Conservation (phyloP, 1,284 basidiomycete species). For the Apiotrichum veenhuisii region DNA sequence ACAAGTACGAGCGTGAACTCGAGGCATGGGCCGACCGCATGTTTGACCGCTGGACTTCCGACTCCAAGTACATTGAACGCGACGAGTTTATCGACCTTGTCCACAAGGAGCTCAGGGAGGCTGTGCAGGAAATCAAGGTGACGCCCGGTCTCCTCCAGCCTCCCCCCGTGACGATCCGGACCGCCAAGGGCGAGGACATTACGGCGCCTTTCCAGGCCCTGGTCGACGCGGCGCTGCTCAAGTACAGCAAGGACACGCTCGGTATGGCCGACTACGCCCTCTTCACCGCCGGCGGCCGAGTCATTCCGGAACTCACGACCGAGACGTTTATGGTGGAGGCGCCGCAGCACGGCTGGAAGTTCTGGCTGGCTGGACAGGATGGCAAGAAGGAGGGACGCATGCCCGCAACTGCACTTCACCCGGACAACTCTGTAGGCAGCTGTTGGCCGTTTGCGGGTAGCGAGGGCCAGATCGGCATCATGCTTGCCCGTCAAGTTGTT, state of each 20-base stretch:
- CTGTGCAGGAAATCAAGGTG: conserved; percentile 31
- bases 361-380: conserved; percentile 12
- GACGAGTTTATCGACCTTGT: conserved; percentile 35
- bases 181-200: conserved; percentile 70
- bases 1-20: conserved; percentile 45
- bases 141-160: not conserved
- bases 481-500: conserved; percentile 64
- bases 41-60: conserved; percentile 37
- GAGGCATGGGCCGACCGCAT: conserved; percentile 41
- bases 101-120: conserved; percentile 14
- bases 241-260: conserved; percentile 70
- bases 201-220: conserved; percentile 65
- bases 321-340: conserved; percentile 65
- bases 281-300: conserved; percentile 71
- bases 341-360: conserved; percentile 26
- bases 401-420: conserved; percentile 78
- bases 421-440: conserved; percentile 57
- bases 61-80: conserved; percentile 27
- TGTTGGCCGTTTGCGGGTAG: conserved; percentile 89
- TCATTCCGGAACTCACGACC: conserved; percentile 78
- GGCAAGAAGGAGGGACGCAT: conserved; percentile 64
- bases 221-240: conserved; percentile 64
- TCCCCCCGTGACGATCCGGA: conserved; percentile 58
- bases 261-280: conserved; percentile 80
- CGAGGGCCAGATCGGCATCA: conserved; percentile 74